A percentile compares a stretch with the other conserved stretches of the same genome.
Evolutionary conservation across 345 rosid genomes (phyloP).

Genomic region (Eucalyptus marginata): DNA sequence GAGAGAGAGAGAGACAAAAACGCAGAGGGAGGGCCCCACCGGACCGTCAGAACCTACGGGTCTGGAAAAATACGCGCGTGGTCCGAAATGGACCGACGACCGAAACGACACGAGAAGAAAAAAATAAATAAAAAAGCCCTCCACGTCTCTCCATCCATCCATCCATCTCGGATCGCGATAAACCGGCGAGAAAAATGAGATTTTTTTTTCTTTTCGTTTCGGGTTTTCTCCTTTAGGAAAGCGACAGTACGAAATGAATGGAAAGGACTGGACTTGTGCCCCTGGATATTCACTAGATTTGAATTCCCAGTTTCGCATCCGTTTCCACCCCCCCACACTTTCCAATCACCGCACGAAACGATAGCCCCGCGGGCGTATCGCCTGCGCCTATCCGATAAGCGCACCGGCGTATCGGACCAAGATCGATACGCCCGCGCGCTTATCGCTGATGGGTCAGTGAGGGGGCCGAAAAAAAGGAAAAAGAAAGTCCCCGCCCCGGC

Average conservation of each 20-base stretch:
- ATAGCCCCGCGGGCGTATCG: not conserved
- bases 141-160: not conserved
- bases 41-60: not conserved
- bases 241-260: constrained; percentile 13
- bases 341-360: not conserved
- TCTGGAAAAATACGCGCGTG: not conserved
- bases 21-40: not conserved
- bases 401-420: fast-evolving
- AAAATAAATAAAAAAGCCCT: fast-evolving
- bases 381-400: not conserved
- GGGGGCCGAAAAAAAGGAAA: not conserved
- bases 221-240: not conserved
- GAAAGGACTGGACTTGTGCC: constrained; percentile 44
- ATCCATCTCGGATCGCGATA: not conserved
- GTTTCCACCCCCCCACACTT: not conserved
- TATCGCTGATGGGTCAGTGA: constrained; percentile 40
- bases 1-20: not conserved
- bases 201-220: not conserved
- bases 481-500: not conserved
- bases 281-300: constrained; percentile 60
- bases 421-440: fast-evolving
- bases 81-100: not conserved
- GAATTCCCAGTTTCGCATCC: constrained; percentile 59
- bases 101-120: not conserved
- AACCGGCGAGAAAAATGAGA: not conserved